Percentiles rank a stretch among this genome's conserved stretches.
These are phyloP conservation scores for Mycena kentingensis DNA, from an alignment of 768 basidiomycete species.

Conservation along the genomic window DNA sequence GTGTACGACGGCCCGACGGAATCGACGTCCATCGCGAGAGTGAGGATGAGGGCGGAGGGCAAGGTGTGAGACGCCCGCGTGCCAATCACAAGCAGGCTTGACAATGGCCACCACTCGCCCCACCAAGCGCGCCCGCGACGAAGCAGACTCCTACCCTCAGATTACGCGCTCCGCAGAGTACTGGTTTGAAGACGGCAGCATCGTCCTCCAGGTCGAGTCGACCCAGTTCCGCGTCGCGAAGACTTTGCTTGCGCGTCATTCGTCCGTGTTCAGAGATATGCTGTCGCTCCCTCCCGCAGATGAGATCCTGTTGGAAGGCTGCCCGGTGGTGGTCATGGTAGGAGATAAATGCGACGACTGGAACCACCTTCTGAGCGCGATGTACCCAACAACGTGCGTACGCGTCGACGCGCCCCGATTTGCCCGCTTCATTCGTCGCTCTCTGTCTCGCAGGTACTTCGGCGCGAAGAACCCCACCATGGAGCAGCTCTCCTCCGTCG, in stretches of 20 bases:
- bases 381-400: not conserved
- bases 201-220: conserved; percentile 11
- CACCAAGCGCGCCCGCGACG: not conserved
- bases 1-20: conserved; percentile 52
- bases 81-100: no score
- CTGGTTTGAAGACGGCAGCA: conserved; percentile 5
- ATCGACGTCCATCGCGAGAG: conserved; percentile 34
- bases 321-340: not conserved
- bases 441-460: not conserved
- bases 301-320: not conserved
- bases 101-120: no score
- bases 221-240: conserved; percentile 11
- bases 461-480: not conserved
- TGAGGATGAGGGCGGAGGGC: not conserved
- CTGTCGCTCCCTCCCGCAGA: conserved; percentile 14
- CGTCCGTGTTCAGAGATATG: conserved; percentile 15
- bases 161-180: not conserved
- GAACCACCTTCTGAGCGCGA: not conserved
- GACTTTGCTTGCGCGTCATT: conserved; percentile 9
- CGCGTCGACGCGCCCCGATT: not conserved
- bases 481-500: not conserved
- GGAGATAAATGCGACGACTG: not conserved
- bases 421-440: not conserved
- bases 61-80: no score
- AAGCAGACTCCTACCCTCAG: not conserved